phyloP scores from a whole-genome alignment of 129 eudicot genomes.

The Smallanthus sonchifolius region DNA sequence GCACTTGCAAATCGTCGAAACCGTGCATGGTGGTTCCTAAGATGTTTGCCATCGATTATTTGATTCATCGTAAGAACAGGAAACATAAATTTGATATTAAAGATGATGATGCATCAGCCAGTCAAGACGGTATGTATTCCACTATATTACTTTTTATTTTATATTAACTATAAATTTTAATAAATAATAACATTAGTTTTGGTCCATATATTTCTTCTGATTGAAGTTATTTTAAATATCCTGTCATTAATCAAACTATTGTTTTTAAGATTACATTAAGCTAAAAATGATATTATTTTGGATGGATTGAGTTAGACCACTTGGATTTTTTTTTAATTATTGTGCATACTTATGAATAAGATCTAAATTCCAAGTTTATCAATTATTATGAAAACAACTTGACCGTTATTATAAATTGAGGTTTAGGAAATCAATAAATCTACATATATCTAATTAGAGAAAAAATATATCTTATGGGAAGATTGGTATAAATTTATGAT shows the following conservation, averaged over 20 bases:
- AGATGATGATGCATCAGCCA: constrained; percentile 11
- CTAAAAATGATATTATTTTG: background rate
- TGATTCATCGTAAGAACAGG: constrained; percentile 26
- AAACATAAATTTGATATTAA: constrained; percentile 12
- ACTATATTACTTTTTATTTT: background rate
- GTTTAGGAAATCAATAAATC: too few species aligned
- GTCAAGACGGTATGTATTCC: constrained; percentile 22
- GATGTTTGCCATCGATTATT: constrained; percentile 37
- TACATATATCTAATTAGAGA: too few species aligned
- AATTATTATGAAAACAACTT: background rate
- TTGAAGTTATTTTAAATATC: background rate
- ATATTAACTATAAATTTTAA: background rate
- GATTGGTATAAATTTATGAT: too few species aligned
- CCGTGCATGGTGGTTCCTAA: constrained; percentile 33
- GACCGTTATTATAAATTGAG: too few species aligned
- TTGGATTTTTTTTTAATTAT: background rate
- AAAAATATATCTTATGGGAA: too few species aligned
- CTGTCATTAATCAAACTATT: background rate
- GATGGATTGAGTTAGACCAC: background rate
- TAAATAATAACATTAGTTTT: background rate
- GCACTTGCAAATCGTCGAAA: constrained; percentile 17
- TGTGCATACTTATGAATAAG: background rate
- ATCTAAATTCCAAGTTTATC: background rate
- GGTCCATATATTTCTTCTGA: background rate
- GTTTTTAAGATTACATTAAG: background rate